Conservation (phyloP, 2,329 filamentous ascomycete species). For the Diplodia scrobiculata region DNA sequence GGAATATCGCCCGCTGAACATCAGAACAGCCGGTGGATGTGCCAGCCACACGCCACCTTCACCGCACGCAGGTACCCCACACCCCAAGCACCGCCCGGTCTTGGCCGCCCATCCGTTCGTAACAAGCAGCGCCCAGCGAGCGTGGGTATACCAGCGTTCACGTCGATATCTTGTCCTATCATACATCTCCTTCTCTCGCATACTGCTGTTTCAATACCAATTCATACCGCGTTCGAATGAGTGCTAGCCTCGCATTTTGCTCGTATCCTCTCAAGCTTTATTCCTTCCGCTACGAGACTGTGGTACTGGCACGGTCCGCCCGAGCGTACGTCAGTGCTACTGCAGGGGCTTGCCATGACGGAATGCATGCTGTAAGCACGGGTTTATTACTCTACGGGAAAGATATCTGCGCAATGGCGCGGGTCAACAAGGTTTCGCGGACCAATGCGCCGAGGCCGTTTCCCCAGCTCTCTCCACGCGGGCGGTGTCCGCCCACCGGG, state of each 20-base stretch:
- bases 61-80: constrained; percentile 20
- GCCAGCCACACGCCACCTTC: constrained; percentile 17
- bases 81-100: not conserved
- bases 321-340: not conserved
- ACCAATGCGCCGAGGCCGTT: constrained; percentile 21
- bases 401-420: constrained; percentile 6
- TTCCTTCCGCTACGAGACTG: not conserved
- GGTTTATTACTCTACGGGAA: constrained; percentile 13
- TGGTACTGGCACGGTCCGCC: not conserved
- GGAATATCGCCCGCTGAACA: constrained; percentile 16
- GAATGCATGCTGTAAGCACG: not conserved
- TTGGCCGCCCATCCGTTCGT: not conserved
- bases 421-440: constrained; percentile 6
- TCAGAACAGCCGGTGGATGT: constrained; percentile 7
- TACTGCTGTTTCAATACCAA: not conserved
- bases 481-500: constrained; percentile 21
- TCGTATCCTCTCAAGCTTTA: constrained; percentile 5
- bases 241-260: not conserved
- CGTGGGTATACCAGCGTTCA: not conserved
- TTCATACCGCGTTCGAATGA: not conserved
- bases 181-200: not conserved
- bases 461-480: constrained; percentile 25
- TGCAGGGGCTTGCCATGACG: constrained; percentile 7
- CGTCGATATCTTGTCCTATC: not conserved
- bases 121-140: not conserved